phyloP scores from a whole-genome alignment of 495 filamentous ascomycete species.

The Niebla homalea region DNA sequence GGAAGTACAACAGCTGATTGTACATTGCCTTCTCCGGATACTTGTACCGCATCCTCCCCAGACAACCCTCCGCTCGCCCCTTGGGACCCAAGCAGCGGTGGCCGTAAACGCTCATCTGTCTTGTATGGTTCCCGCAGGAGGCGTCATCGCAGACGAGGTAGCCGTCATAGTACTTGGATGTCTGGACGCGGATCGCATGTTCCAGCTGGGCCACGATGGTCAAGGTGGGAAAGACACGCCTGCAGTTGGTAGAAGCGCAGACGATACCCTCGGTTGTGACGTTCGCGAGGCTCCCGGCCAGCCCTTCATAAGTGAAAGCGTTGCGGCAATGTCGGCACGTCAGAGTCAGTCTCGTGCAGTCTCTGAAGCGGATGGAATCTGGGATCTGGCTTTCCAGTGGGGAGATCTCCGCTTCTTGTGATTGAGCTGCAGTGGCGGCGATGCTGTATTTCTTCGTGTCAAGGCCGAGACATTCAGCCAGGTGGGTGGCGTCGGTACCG shows the following conservation, averaged over 20 bases:
- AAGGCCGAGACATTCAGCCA: constrained; percentile 87
- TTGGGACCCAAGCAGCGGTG: constrained; percentile 76
- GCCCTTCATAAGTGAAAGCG: constrained; percentile 59
- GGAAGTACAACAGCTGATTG: constrained; percentile 86
- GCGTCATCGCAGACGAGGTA: constrained; percentile 86
- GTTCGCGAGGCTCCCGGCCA: constrained; percentile 40
- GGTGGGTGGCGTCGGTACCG: constrained; percentile 73
- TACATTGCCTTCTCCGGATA: constrained; percentile 80
- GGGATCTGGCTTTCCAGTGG: constrained; percentile 90
- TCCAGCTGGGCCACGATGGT: constrained; percentile 79
- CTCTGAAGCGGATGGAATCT: constrained; percentile 67
- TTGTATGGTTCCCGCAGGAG: constrained; percentile 71
- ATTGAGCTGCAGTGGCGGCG: constrained; percentile 36
- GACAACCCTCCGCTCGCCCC: constrained; percentile 67
- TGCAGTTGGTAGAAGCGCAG: constrained; percentile 52
- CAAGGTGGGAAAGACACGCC: constrained; percentile 50
- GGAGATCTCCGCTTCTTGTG: constrained; percentile 50
- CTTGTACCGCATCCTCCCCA: constrained; percentile 82
- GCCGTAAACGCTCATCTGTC: constrained; percentile 86
- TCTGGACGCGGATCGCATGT: constrained; percentile 60
- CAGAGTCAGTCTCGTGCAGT: constrained; percentile 58
- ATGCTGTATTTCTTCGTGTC: constrained; percentile 78
- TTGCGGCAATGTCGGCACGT: constrained; percentile 71
- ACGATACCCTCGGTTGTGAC: constrained; percentile 59
- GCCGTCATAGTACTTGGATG: constrained; percentile 76